Conservation (phyloP, 805 yeast genomes). For the Monosporozyma servazzii region DNA sequence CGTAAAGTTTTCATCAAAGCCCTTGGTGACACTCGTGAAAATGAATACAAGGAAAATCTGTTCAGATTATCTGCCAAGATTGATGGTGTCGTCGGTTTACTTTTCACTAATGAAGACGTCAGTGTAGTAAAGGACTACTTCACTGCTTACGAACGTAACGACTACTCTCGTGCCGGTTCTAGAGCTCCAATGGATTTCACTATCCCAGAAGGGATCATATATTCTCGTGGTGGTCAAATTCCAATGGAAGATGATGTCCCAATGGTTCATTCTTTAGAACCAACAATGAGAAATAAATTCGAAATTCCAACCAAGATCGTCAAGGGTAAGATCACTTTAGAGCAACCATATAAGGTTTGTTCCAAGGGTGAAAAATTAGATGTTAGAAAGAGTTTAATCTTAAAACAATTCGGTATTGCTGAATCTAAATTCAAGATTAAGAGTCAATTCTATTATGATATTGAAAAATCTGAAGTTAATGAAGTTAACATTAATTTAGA, state of each 20-base stretch:
- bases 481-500: slow-evolving; percentile 31
- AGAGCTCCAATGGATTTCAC: slow-evolving; percentile 74
- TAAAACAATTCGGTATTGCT: slow-evolving; percentile 94
- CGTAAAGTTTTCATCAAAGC: slow-evolving; percentile 91
- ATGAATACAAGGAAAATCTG: slow-evolving; percentile 82
- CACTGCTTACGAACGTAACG: slow-evolving; percentile 63
- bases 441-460: slow-evolving; percentile 68
- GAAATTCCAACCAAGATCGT: slow-evolving; percentile 88
- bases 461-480: slow-evolving; percentile 36
- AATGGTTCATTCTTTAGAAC: slow-evolving; percentile 91
- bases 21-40: slow-evolving; percentile 76
- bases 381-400: slow-evolving; percentile 81
- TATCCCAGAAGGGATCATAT: slow-evolving; percentile 83
- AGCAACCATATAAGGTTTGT: slow-evolving; percentile 73
- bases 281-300: slow-evolving; percentile 77
- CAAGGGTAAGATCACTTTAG: slow-evolving; percentile 75
- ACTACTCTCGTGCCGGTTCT: slow-evolving; percentile 84
- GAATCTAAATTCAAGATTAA: slow-evolving; percentile 83
- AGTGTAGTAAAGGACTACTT: slow-evolving; percentile 89
- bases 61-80: slow-evolving; percentile 55
- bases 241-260: slow-evolving; percentile 90
- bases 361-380: slow-evolving; percentile 70
- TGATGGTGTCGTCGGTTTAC: slow-evolving; percentile 75
- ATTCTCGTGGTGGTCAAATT: slow-evolving; percentile 92
- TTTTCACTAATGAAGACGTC: slow-evolving; percentile 83